These are phyloP conservation scores for Pichia sp. DNA, from an alignment of 1,139 yeast species.

Conservation along the genomic window DNA sequence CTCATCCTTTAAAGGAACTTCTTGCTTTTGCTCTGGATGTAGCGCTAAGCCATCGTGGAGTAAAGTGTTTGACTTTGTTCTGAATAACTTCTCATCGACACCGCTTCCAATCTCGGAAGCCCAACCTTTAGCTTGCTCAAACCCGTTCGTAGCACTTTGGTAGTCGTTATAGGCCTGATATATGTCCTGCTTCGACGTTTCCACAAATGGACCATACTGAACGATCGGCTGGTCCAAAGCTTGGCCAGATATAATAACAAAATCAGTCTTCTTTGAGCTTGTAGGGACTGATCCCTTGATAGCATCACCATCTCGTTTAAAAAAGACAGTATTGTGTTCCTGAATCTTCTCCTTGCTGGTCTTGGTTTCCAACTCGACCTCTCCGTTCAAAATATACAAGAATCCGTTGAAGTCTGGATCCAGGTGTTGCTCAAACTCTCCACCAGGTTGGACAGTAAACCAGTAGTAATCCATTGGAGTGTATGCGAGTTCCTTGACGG, in stretches of 20 bases:
- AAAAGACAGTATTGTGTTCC: constrained; percentile 56
- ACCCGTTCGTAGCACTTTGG: constrained; percentile 65
- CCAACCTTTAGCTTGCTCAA: constrained; percentile 69
- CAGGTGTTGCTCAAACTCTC: constrained; percentile 57
- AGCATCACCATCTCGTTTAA: constrained; percentile 60
- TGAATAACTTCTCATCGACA: constrained; percentile 31
- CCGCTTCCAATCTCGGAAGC: constrained; percentile 60
- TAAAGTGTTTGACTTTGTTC: constrained; percentile 20
- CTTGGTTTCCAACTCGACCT: constrained; percentile 44
- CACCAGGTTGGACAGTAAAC: constrained; percentile 64
- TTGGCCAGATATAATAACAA: constrained; percentile 75
- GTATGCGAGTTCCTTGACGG: constrained; percentile 72
- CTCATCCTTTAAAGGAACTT: constrained; percentile 13
- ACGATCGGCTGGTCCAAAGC: constrained; percentile 71
- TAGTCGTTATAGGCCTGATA: constrained; percentile 68
- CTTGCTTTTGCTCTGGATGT: constrained; percentile 4
- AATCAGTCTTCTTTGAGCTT: constrained; percentile 40
- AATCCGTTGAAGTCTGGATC: constrained; percentile 68
- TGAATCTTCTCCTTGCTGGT: constrained; percentile 30
- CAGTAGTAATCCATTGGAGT: constrained; percentile 81
- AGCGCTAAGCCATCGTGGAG: constrained; percentile 5
- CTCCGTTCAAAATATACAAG: constrained; percentile 65
- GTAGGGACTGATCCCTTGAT: constrained; percentile 49
- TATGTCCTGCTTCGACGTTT: constrained; percentile 58
- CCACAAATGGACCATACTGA: constrained; percentile 90